Conservation (phyloP, 1,284 basidiomycete species). For the Coniferiporia weirii region DNA sequence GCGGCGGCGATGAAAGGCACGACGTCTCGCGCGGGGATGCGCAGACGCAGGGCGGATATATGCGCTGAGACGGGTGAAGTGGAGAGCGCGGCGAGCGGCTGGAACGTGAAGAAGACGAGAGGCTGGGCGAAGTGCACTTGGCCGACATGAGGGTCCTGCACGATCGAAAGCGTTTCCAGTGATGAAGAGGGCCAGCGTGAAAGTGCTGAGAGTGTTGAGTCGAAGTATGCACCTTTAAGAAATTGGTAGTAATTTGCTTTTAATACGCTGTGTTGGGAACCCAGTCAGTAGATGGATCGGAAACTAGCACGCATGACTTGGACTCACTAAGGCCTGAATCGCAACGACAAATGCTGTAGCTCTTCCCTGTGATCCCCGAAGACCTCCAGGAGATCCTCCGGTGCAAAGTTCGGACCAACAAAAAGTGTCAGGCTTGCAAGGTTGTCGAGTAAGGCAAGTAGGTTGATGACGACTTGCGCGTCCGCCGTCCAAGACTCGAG, state of each 20-base stretch:
- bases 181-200: constrained; percentile 47
- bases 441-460: constrained; percentile 44
- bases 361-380: constrained; percentile 36
- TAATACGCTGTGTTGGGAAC: constrained; percentile 42
- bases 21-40: constrained; percentile 55
- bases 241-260: constrained; percentile 66
- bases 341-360: constrained; percentile 44
- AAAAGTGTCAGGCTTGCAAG: constrained; percentile 45
- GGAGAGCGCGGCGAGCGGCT: constrained; percentile 41
- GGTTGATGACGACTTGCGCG: constrained; percentile 55
- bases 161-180: constrained; percentile 49
- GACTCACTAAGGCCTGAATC: constrained; percentile 68
- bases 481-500: constrained; percentile 57
- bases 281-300: constrained; percentile 1
- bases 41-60: constrained; percentile 47
- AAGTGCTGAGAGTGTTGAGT: constrained; percentile 48
- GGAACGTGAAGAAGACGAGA: constrained; percentile 64
- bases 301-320: neutral
- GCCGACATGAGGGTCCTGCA: constrained; percentile 51
- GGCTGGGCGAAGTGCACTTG: constrained; percentile 60
- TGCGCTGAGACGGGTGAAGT: constrained; percentile 38
- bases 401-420: constrained; percentile 58
- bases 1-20: constrained; percentile 35
- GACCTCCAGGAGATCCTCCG: constrained; percentile 60
- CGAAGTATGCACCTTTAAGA: constrained; percentile 69